These are phyloP conservation scores for Penicillium canariense DNA, from an alignment of 495 filamentous ascomycete species.

Conservation along the genomic window DNA sequence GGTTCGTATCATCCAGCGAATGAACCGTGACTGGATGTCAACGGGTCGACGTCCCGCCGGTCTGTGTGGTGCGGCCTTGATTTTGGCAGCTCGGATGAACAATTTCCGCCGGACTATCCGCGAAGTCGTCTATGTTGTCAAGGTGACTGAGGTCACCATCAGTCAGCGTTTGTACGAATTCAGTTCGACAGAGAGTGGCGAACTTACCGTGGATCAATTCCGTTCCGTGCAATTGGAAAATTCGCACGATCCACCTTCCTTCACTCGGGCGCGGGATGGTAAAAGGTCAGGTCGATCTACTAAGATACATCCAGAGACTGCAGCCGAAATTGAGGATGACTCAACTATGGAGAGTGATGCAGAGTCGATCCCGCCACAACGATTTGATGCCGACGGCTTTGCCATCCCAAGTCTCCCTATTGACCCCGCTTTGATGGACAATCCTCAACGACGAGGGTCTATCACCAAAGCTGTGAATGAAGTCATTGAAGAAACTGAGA, in stretches of 20 bases:
- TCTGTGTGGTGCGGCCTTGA: slow-evolving; percentile 88
- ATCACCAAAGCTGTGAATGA: slow-evolving; percentile 25
- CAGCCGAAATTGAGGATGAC: slow-evolving; percentile 45
- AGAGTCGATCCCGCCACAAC: slow-evolving; percentile 27
- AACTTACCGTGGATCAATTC: slow-evolving; percentile 84
- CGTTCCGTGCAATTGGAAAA: slow-evolving; percentile 63
- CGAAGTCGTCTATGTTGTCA: slow-evolving; percentile 94
- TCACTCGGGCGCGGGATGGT: slow-evolving; percentile 60
- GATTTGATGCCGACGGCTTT: slow-evolving; percentile 49
- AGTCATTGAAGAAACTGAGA: slow-evolving; percentile 21
- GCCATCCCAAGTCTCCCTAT: slow-evolving; percentile 48
- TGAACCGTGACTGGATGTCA: slow-evolving; percentile 95
- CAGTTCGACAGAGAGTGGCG: slow-evolving; percentile 71
- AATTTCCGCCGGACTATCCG: slow-evolving; percentile 89
- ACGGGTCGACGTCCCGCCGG: slow-evolving; percentile 89
- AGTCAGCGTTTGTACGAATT: slow-evolving; percentile 88
- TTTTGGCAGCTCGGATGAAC: slow-evolving; percentile 94
- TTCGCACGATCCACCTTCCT: slow-evolving; percentile 77
- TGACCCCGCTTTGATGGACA: slow-evolving; percentile 40
- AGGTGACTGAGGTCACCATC: slow-evolving; percentile 88
- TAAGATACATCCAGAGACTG: slow-evolving; percentile 45
- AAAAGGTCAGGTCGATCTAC: slow-evolving; percentile 42
- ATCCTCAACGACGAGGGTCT: slow-evolving; percentile 21
- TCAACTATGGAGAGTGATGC: slow-evolving; percentile 18
- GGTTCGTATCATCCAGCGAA: slow-evolving; percentile 78